Conservation (phyloP, 208 protist species). For the Trypanosoma grayi region DNA sequence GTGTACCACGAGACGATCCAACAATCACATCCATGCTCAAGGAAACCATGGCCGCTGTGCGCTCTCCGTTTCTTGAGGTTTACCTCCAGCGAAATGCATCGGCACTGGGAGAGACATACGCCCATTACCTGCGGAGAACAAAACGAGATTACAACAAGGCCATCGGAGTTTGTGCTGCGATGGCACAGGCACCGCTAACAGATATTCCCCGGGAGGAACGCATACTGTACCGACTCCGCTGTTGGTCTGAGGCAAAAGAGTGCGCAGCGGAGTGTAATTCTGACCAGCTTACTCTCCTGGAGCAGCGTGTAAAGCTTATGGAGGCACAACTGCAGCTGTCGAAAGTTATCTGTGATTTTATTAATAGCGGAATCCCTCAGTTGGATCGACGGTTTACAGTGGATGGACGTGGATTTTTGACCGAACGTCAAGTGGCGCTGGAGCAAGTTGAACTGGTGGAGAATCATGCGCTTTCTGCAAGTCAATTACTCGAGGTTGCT, state of each 20-base stretch:
- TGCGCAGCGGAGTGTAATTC: constrained; percentile 69
- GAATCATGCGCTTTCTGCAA: constrained; percentile 48
- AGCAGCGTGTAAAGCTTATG: constrained; percentile 61
- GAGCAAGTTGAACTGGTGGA: constrained; percentile 67
- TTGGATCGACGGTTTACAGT: constrained; percentile 36
- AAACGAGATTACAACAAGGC: constrained; percentile 62
- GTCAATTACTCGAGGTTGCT: constrained; percentile 56
- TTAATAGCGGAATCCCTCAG: constrained; percentile 47
- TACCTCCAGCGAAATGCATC: constrained; percentile 66
- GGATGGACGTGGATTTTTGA: constrained; percentile 43
- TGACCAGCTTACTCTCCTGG: constrained; percentile 59
- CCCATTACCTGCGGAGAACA: constrained; percentile 64
- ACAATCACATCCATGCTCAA: constrained; percentile 50
- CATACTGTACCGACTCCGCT: constrained; percentile 66
- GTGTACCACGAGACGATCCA: constrained; percentile 56
- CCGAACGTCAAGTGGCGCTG: constrained; percentile 64
- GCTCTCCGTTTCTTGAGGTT: constrained; percentile 67
- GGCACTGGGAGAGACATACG: constrained; percentile 70
- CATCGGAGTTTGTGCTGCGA: constrained; percentile 67
- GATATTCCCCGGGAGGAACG: constrained; percentile 66
- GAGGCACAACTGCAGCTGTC: constrained; percentile 72
- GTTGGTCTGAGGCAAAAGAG: constrained; percentile 63
- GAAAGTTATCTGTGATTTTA: constrained; percentile 55
- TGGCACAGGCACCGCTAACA: constrained; percentile 61
- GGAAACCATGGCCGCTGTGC: constrained; percentile 56